Percentiles rank a stretch among this genome's conserved stretches.
These are phyloP conservation scores for Mycena rebaudengoi DNA, from an alignment of 768 basidiomycete species.

Conservation along the genomic window DNA sequence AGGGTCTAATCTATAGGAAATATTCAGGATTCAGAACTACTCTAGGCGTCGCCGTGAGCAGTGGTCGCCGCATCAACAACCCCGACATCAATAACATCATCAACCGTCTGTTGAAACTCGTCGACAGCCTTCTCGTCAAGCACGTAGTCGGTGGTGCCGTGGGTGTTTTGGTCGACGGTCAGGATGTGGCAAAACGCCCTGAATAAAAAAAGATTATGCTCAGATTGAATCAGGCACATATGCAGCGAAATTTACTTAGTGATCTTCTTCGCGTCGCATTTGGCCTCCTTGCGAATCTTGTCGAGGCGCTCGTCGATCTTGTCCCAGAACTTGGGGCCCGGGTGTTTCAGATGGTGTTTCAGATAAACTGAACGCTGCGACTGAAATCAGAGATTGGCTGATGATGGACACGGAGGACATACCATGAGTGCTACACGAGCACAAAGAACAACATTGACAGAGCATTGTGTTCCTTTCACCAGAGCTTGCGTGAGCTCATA, in stretches of 20 bases:
- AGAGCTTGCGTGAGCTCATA: conserved; percentile 23
- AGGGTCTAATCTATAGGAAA: no score
- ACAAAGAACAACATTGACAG: conserved; percentile 21
- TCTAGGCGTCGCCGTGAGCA: no score
- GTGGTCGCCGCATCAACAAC: no score
- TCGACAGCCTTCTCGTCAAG: not conserved
- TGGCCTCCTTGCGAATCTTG: conserved; percentile 10
- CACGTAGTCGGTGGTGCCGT: not conserved
- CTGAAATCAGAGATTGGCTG: not conserved
- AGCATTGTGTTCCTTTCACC: conserved; percentile 24
- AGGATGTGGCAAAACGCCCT: conserved; percentile 10
- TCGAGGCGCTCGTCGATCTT: conserved; percentile 20
- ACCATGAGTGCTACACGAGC: conserved; percentile 31
- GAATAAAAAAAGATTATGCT: not conserved
- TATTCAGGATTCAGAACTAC: no score
- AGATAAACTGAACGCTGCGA: no score
- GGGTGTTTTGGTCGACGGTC: not conserved
- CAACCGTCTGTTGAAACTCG: not conserved
- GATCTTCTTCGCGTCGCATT: conserved; percentile 16
- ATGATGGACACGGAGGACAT: conserved; percentile 1
- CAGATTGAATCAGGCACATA: not conserved
- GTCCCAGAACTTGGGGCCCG: conserved; percentile 23
- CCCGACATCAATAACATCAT: no score
- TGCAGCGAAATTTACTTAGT: not conserved
- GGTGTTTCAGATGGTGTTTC: conserved; percentile 11